A percentile compares a stretch with the other conserved stretches of the same genome.
These are phyloP conservation scores for Phialocephala sp. DNA, from an alignment of 2,329 filamentous ascomycete species.

Conservation along the genomic window DNA sequence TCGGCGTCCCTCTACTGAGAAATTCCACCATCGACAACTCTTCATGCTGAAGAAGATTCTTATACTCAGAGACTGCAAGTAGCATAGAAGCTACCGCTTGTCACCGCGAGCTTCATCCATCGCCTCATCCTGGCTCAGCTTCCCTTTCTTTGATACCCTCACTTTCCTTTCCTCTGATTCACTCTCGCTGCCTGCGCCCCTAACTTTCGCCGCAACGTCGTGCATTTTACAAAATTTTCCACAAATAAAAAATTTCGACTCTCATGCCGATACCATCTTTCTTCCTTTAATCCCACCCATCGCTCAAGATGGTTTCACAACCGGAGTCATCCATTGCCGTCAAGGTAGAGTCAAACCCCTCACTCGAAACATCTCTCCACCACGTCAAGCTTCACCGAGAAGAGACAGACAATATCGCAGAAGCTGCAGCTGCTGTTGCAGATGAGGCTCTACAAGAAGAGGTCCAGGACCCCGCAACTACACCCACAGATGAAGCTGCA, in stretches of 20 bases:
- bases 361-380: constrained; percentile 8
- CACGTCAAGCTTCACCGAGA: constrained; percentile 29
- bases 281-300: background rate
- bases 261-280: background rate
- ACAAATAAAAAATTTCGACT: background rate
- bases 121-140: background rate
- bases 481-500: constrained; percentile 40
- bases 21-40: background rate
- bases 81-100: background rate
- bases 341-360: constrained; percentile 16
- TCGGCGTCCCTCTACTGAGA: background rate
- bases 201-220: background rate
- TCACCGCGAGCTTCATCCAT: background rate
- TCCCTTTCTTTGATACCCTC: background rate
- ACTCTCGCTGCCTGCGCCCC: constrained; percentile 9
- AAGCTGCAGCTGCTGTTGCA: constrained; percentile 33
- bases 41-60: background rate
- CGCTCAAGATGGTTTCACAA: constrained; percentile 5
- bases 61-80: background rate
- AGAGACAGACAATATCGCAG: constrained; percentile 34
- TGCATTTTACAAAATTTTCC: background rate
- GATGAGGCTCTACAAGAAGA: constrained; percentile 29
- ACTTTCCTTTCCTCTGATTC: background rate
- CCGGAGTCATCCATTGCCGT: background rate
- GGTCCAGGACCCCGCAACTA: constrained; percentile 8